These are phyloP conservation scores for Viola odorata DNA, from an alignment of 345 rosid genomes.

Conservation along the genomic window DNA sequence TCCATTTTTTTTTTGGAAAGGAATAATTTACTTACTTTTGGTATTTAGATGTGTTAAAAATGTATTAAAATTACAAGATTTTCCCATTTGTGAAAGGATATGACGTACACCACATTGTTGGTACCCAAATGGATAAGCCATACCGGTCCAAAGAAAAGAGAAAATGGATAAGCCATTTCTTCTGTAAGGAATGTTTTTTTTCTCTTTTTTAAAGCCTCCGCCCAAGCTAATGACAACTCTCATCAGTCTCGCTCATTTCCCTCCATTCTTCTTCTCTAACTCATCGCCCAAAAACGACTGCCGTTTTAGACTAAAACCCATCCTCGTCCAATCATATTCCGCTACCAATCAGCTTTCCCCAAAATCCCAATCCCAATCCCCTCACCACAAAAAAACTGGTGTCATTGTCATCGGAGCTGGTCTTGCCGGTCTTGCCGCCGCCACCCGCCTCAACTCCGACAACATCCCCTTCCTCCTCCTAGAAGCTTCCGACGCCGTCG, in stretches of 20 bases:
- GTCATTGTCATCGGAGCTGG: constrained; percentile 80
- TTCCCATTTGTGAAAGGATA: no score
- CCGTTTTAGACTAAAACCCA: constrained; percentile 9
- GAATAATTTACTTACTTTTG: no score
- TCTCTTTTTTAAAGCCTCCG: no score
- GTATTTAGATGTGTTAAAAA: no score
- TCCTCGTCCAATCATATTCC: neutral
- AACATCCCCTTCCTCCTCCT: constrained; percentile 60
- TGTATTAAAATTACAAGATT: no score
- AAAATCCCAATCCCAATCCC: neutral
- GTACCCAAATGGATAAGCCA: no score
- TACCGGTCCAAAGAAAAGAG: no score
- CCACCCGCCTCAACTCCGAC: constrained; percentile 51
- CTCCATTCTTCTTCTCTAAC: neutral
- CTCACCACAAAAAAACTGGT: constrained; percentile 20
- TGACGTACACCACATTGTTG: no score
- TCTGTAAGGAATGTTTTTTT: no score
- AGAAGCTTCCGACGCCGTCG: constrained; percentile 79
- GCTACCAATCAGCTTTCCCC: constrained; percentile 14
- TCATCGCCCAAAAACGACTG: constrained; percentile 10
- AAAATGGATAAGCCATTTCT: no score
- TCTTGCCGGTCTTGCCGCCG: constrained; percentile 87
- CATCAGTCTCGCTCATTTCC: neutral
- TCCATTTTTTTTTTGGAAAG: no score
- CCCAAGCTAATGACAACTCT: neutral